phyloP scores from a whole-genome alignment of 495 filamentous ascomycete species.

The Staphylotrichum tortipilum region DNA sequence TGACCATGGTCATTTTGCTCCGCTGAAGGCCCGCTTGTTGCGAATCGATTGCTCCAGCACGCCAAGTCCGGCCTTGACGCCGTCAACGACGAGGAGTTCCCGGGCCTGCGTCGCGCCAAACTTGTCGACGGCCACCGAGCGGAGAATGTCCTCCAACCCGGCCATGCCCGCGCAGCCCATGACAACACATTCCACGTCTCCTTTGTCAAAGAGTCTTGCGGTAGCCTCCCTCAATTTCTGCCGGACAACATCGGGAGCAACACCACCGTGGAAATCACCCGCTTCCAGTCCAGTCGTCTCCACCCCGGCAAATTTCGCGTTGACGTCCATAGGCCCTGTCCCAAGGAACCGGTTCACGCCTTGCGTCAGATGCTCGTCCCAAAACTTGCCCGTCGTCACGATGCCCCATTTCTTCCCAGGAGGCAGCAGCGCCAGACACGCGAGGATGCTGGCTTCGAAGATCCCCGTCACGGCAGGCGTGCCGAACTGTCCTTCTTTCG shows the following conservation, averaged over 20 bases:
- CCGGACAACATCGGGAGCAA: constrained; percentile 53
- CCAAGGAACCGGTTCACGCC: constrained; percentile 54
- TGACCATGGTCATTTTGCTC: neutral
- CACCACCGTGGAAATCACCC: constrained; percentile 63
- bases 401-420: constrained; percentile 64
- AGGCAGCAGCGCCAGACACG: constrained; percentile 43
- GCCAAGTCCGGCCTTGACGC: constrained; percentile 68
- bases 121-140: constrained; percentile 54
- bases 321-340: constrained; percentile 10
- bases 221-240: constrained; percentile 61
- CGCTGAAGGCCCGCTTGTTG: constrained; percentile 29
- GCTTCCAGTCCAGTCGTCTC: constrained; percentile 79
- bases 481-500: constrained; percentile 19
- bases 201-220: constrained; percentile 48
- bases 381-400: constrained; percentile 76
- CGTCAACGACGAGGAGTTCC: constrained; percentile 68
- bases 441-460: constrained; percentile 68
- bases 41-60: constrained; percentile 52
- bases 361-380: constrained; percentile 60
- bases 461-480: constrained; percentile 64
- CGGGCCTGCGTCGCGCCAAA: constrained; percentile 53
- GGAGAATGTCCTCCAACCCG: constrained; percentile 74
- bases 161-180: constrained; percentile 89
- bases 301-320: constrained; percentile 60
- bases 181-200: constrained; percentile 56